phyloP scores from a whole-genome alignment of 1,284 basidiomycete species.

The Rhodotorula sp. region DNA sequence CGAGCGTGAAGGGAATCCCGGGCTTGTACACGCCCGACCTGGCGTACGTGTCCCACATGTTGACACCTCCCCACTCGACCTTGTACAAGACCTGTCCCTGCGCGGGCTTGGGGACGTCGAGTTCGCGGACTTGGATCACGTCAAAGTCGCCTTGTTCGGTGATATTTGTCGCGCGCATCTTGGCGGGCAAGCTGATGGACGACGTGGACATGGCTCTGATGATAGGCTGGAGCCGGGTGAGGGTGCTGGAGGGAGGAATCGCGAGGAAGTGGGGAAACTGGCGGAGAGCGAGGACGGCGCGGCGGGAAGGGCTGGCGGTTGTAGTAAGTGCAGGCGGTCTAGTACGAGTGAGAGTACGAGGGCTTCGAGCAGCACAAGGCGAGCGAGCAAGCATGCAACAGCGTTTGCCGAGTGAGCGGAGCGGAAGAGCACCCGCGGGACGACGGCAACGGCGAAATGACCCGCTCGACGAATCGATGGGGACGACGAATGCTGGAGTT shows the following conservation, averaged over 20 bases:
- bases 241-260: neutral
- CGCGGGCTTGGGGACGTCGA: slow-evolving; percentile 63
- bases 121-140: slow-evolving; percentile 65
- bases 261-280: slow-evolving; percentile 1
- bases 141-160: slow-evolving; percentile 68
- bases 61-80: slow-evolving; percentile 55
- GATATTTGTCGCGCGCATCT: slow-evolving; percentile 57
- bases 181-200: slow-evolving; percentile 48
- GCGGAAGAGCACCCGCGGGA: neutral
- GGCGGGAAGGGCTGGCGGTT: neutral
- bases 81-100: slow-evolving; percentile 75
- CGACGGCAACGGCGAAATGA: neutral
- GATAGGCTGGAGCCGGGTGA: neutral
- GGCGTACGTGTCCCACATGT: slow-evolving; percentile 44
- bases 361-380: neutral
- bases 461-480: no score
- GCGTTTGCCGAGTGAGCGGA: neutral
- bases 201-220: slow-evolving; percentile 11
- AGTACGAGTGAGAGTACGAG: neutral
- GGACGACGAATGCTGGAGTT: no score
- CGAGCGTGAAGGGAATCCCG: slow-evolving; percentile 69
- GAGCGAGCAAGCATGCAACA: neutral
- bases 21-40: slow-evolving; percentile 55
- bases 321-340: neutral
- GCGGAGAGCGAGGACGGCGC: no score